Base-by-base conservation (phyloP, 257 asterid genomes). In the Solanum paucissectum region DNA sequence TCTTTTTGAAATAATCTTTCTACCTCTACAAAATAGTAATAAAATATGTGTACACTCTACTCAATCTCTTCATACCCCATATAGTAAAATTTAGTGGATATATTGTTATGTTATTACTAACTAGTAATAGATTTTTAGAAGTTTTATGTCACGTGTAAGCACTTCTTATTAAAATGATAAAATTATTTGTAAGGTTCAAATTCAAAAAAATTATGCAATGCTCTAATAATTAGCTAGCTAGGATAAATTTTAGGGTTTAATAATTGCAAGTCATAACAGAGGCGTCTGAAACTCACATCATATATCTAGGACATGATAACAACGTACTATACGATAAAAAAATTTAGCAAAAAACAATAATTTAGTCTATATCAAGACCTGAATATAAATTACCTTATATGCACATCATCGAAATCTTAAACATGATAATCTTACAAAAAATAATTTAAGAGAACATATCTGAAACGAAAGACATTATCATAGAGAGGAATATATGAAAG, bases 1-100 rank as follows among this genome's bases (percentile, higher is more conserved):
- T 52, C 4, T 52, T 52, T 52, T 2, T 16, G 23, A 52, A 52
- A 52, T 0, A 18, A 2, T 18, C 0, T 0, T 18, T 6, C 1
- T 18, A 52, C 23, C n/a, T 52, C 4, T 1, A 2, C 1, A 4
- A 52, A 52, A 0, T 52, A 6, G 3, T 52, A 1, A 55, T 55
- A 16, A 52, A 52, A 52, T 52, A 52, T 44, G 6, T 12, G 20
- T 46, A 46, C 55, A 46, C 55, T 46, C 55, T 46, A 46, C 55
- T 44, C 52, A 44, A 44, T 13, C 20, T 46, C 20, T 46, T 12
- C 55, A 46, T 46, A 46, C 55, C 55, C 20, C 55, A 46, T 46
- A 13, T 46, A 46, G 20, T 46, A 46, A 12, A 46, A 46, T 46
- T 46, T 46, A 12, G 20, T 46, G 55, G 1, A 46, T 46, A 13